phyloP scores from a whole-genome alignment of 495 filamentous ascomycete species.

The Rhizodiscina lignyota region DNA sequence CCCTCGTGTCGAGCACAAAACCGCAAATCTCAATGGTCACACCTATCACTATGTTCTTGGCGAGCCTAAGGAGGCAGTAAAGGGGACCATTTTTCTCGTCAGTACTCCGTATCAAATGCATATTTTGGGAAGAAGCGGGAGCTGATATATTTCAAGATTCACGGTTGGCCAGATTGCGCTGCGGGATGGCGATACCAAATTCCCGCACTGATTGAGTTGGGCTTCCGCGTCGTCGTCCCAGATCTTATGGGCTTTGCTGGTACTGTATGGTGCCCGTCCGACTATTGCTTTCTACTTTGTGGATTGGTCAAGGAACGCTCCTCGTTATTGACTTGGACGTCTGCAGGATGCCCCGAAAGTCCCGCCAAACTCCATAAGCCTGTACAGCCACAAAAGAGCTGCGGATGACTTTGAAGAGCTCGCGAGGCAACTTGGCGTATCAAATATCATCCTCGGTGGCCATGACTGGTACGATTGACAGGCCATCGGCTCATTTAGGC shows the following conservation, averaged over 20 bases:
- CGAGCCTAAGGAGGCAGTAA: conserved; percentile 34
- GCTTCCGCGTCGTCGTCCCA: conserved; percentile 56
- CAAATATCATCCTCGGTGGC: conserved; percentile 54
- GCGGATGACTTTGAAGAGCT: conserved; percentile 55
- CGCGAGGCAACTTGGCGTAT: conserved; percentile 37
- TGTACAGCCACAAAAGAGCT: conserved; percentile 53
- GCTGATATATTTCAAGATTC: conserved; percentile 25
- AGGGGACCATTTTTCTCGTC: conserved; percentile 51
- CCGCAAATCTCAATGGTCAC: conserved; percentile 40
- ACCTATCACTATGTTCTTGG: conserved; percentile 57
- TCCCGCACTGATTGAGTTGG: conserved; percentile 49
- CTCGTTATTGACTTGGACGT: too few relatives aligned
- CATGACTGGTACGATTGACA: conserved; percentile 62
- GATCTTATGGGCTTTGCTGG: conserved; percentile 72
- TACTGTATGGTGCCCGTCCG: conserved; percentile 48
- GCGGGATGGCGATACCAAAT: conserved; percentile 75
- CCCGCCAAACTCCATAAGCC: conserved; percentile 29
- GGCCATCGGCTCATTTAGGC: too few relatives aligned
- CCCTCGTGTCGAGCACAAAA: conserved; percentile 42
- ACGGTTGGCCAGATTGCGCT: conserved; percentile 52
- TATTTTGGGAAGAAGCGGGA: neutral
- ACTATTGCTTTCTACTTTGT: neutral
- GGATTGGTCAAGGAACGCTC: too few relatives aligned
- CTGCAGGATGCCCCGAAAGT: conserved; percentile 38
- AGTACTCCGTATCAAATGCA: conserved; percentile 2